Evolutionary conservation across 1,284 basidiomycete species (phyloP).

Genomic region (Xanthoconium separans): DNA sequence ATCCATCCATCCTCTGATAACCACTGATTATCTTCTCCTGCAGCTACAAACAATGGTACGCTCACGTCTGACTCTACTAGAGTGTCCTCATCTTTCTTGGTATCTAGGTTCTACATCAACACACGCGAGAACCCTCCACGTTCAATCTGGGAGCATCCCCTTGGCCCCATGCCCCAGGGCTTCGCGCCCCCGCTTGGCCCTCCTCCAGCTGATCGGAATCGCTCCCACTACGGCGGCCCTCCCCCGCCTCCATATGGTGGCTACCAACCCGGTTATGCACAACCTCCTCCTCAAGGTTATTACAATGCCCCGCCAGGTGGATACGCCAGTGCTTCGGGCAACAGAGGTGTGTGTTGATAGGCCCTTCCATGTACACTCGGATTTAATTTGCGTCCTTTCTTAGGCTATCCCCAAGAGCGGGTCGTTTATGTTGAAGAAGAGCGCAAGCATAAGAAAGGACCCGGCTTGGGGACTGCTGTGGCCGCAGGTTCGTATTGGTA

Average conservation of each 20-base stretch:
- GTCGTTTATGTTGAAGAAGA: conserved; percentile 20
- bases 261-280: conserved; percentile 19
- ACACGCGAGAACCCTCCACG: conserved; percentile 57
- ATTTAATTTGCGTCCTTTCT: background rate
- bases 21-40: conserved; percentile 20
- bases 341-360: conserved; percentile 22
- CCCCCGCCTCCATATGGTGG: conserved; percentile 25
- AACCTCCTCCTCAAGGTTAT: conserved; percentile 20
- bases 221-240: conserved; percentile 33
- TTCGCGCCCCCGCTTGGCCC: conserved; percentile 44
- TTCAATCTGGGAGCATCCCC: conserved; percentile 65
- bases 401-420: conserved; percentile 15
- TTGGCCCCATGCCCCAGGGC: conserved; percentile 42
- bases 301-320: conserved; percentile 19
- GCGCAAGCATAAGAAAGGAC: conserved; percentile 20
- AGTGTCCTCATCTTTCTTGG: background rate
- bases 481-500: conserved; percentile 29
- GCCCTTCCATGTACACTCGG: background rate
- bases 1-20: conserved; percentile 17
- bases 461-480: conserved; percentile 27
- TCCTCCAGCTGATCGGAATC: conserved; percentile 29
- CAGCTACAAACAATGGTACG: conserved; percentile 70
- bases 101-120: conserved; percentile 69
- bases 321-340: conserved; percentile 8
- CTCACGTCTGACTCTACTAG: conserved; percentile 3